Conservation (phyloP, 345 rosid species). For the Euclidium syriacum region DNA sequence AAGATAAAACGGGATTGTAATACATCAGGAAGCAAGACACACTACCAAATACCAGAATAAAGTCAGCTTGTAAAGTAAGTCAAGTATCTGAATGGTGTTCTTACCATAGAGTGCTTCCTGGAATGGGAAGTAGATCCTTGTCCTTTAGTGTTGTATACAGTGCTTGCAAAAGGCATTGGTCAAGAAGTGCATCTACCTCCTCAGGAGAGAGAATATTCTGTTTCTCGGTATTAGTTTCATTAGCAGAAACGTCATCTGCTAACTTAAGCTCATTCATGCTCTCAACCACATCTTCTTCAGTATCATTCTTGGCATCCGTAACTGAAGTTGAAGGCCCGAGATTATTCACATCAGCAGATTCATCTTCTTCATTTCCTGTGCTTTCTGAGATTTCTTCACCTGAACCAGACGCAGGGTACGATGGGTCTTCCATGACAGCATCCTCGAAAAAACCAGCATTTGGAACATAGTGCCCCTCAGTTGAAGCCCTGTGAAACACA, state of each 20-base stretch:
- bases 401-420: constrained; percentile 38
- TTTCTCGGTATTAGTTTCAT: constrained; percentile 41
- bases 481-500: constrained; percentile 62
- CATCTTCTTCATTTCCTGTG: constrained; percentile 29
- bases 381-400: constrained; percentile 35
- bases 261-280: constrained; percentile 43
- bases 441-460: constrained; percentile 81
- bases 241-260: constrained; percentile 30
- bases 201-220: constrained; percentile 42
- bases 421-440: constrained; percentile 78
- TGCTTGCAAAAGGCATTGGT: constrained; percentile 92
- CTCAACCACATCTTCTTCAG: constrained; percentile 32
- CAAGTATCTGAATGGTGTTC: constrained; percentile 8
- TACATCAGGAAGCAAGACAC: background rate
- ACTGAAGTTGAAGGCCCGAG: constrained; percentile 19
- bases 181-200: constrained; percentile 76
- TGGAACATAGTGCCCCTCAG: constrained; percentile 72
- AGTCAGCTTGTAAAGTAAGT: background rate
- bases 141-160: constrained; percentile 79
- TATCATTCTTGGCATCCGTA: constrained; percentile 28
- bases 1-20: background rate
- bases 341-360: constrained; percentile 22
- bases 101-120: constrained; percentile 95
- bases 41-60: background rate
- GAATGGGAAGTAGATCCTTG: constrained; percentile 90